These are phyloP conservation scores for Venturia asperata DNA, from an alignment of 2,329 filamentous ascomycete species.

Conservation along the genomic window DNA sequence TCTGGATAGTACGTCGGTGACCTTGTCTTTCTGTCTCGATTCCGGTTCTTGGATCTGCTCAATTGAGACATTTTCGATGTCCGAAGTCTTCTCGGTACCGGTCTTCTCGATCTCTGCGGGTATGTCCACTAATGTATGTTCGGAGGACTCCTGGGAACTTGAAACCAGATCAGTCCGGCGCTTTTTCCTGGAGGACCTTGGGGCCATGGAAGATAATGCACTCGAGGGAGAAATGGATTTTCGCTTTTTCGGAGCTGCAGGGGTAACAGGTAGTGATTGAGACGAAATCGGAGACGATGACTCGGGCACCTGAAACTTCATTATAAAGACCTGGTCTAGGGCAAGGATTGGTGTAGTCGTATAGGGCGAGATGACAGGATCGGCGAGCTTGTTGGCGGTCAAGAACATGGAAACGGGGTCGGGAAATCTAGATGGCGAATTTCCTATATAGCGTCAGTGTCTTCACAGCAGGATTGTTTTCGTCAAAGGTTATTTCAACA, in stretches of 20 bases:
- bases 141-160: background rate
- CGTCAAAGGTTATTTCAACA: background rate
- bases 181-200: background rate
- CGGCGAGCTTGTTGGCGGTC: background rate
- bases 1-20: too few species aligned
- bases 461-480: background rate
- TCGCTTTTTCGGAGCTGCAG: background rate
- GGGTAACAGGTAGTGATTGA: background rate
- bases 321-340: background rate
- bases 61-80: too few species aligned
- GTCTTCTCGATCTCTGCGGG: background rate
- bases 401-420: background rate
- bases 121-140: background rate
- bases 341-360: background rate
- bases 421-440: background rate
- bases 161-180: background rate
- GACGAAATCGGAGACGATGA: background rate
- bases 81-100: background rate
- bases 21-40: too few species aligned
- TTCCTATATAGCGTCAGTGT: background rate
- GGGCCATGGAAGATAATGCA: background rate
- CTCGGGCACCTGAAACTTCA: background rate
- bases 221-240: background rate
- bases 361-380: background rate
- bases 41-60: too few species aligned